Base-by-base conservation (phyloP, 1,139 yeast genomes). In the Blastobotrys capitulatus region DNA sequence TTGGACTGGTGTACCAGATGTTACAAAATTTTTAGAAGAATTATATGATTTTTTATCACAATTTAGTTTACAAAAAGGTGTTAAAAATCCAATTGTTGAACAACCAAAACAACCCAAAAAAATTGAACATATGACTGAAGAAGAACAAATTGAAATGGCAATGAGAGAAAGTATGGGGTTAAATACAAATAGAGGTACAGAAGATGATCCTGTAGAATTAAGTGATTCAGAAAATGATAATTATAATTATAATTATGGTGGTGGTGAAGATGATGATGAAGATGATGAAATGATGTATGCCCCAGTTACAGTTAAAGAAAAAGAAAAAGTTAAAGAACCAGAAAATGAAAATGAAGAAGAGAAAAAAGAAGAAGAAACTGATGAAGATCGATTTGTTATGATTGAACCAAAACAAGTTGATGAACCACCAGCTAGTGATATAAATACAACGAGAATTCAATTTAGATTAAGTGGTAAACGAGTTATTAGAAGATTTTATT, bases 121-220 rank as follows among this genome's bases (percentile, higher is more conserved):
- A 31, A 56, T 63, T 10, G 63, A 59, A 26, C 66, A 60, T 40
- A 68, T 88, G 67, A 75, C 88, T 0, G 96, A 88, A 64, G 96
- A 87, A 56, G 92, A 88, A 61, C 96, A 88, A 64, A 74, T 88
- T 55, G 84, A 85, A 56, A 73, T 80, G 60, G 96, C 96, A 1
- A 75, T 86, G 70, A 75, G 79, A 56, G 82, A 84, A 60, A 84
- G 94, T 0, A 65, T 86, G 51, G 72, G 70, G 1, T 64, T 64
- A 36, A 49, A 44, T 38, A 49, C 44, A 16, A 46, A 31, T 19
- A 52, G 48, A 16, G 44, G 43, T 16, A 35, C 49, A 10, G 12
- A 36, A 34, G 52, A 51, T 22, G 41, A 47, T 20, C 47, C 50
- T 18, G 49, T 47, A 18, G 52, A 46, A 32, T 19, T 48, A 22